These are phyloP conservation scores for Bjerkandera adusta DNA, from an alignment of 1,284 basidiomycete genomes.

Conservation along the genomic window DNA sequence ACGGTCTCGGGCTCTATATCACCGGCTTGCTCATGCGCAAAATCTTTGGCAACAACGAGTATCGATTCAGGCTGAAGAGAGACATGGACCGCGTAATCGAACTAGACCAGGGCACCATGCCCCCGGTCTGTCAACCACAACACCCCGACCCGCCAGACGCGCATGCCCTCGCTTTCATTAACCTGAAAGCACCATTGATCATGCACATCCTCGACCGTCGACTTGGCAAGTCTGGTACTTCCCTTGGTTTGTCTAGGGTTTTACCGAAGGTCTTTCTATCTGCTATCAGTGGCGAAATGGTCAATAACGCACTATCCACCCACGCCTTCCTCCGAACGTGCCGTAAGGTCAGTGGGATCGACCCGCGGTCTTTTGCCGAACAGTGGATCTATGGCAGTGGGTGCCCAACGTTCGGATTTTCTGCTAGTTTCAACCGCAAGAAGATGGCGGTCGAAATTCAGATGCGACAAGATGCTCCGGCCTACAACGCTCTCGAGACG, in stretches of 20 bases:
- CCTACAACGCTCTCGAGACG: slow-evolving; percentile 63
- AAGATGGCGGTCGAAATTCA: slow-evolving; percentile 97
- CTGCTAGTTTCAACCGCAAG: slow-evolving; percentile 94
- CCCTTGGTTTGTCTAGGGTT: slow-evolving; percentile 91
- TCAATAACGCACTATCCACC: slow-evolving; percentile 85
- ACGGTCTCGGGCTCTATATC: slow-evolving; percentile 91
- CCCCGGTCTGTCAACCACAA: slow-evolving; percentile 92
- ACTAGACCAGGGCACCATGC: slow-evolving; percentile 87
- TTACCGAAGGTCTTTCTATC: slow-evolving; percentile 95
- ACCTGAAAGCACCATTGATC: slow-evolving; percentile 93
- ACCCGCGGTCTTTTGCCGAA: slow-evolving; percentile 88
- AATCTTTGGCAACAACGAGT: slow-evolving; percentile 95
- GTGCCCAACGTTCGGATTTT: slow-evolving; percentile 89
- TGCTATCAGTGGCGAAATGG: slow-evolving; percentile 90
- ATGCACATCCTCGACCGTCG: slow-evolving; percentile 94
- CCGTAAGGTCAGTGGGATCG: slow-evolving; percentile 90
- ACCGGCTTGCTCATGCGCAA: slow-evolving; percentile 87
- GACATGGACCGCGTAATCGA: slow-evolving; percentile 94
- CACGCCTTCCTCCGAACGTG: slow-evolving; percentile 90
- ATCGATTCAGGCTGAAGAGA: slow-evolving; percentile 92
- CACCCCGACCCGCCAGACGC: slow-evolving; percentile 82
- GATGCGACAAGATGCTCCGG: slow-evolving; percentile 87
- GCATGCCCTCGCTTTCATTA: slow-evolving; percentile 81
- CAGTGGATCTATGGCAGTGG: slow-evolving; percentile 99
- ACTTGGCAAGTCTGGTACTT: slow-evolving; percentile 93